Conservation (phyloP, 2,329 filamentous ascomycete species). For the Hirsutella rhossiliensis region DNA sequence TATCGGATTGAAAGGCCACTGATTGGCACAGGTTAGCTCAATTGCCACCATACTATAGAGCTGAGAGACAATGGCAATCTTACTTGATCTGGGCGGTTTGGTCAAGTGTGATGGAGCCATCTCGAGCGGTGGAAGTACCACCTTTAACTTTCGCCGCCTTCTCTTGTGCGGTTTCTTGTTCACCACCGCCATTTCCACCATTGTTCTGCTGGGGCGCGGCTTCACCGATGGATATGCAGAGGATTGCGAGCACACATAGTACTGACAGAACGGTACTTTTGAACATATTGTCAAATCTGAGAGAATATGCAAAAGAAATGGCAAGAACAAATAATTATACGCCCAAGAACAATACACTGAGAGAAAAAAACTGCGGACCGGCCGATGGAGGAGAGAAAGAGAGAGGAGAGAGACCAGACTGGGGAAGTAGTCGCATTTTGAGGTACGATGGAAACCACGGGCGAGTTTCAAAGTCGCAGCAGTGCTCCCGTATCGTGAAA, state of each 20-base stretch:
- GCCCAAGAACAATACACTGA: neutral
- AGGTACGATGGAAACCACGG: no score
- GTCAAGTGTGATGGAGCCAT: slow-evolving; percentile 44
- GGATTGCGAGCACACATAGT: neutral
- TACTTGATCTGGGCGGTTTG: slow-evolving; percentile 42
- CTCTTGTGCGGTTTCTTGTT: neutral
- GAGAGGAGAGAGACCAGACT: no score
- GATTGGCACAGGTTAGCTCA: neutral
- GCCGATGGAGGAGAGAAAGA: neutral
- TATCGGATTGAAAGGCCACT: slow-evolving; percentile 42
- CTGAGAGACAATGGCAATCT: slow-evolving; percentile 3
- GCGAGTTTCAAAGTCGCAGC: no score
- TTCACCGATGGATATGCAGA: neutral
- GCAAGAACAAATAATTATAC: no score
- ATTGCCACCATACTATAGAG: no score
- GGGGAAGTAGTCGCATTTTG: no score
- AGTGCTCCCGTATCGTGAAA: no score
- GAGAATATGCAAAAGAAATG: neutral
- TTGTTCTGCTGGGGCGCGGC: slow-evolving; percentile 2
- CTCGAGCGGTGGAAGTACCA: no score
- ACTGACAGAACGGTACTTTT: neutral
- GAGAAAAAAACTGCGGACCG: neutral
- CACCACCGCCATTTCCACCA: neutral
- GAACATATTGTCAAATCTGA: neutral
- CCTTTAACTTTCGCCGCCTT: slow-evolving; percentile 26